Evolutionary conservation across 805 yeast genomes (phyloP), one percentile per base, ranked within the genome.

Genomic region (Lipomyces starkeyi): DNA sequence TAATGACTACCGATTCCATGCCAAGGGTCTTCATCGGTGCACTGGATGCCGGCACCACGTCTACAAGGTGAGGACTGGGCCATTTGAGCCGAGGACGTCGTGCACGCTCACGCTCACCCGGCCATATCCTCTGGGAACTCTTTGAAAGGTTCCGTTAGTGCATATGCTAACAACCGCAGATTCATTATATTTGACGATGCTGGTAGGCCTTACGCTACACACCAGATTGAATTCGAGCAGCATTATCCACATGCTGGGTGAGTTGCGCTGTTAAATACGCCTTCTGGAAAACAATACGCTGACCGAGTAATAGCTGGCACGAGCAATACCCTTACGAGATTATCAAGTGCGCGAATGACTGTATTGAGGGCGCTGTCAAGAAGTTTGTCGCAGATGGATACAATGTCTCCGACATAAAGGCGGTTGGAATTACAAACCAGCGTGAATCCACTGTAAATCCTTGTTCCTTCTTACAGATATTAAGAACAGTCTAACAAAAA

Each of bases 381-480:
- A 74, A 78, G 65, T 76, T 81, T 29, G 67, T 72, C 27, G 70
- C 62, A 8, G 75, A 75, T 70, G 77, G 76, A 53, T 75, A 78
- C 64, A 67, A 70, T 35, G 69, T 74, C n/a, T 70, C 72, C 77
- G 83, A 83, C 73, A 87, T 93, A 67, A 85, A 83, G 67, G 87
- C 91, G 59, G 84, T 93, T 73, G 98, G 98, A 32, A 86, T 93
- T 73, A 95, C 98, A 62, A 94, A 93, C 80, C 96, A 94, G 95
- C 86, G 98, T 77, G 98, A 93, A 80, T 93, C 98, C 56, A 89
- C 97, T 35, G 84, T 67, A 58, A 8, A 63, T 43, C 40, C 62
- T 90, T 63, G 27, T 29, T 2, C 8, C 20, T 27, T 22, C 56
- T 25, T 53, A 25, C 14, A 4, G 34, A 11, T 13, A 17, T 25